Conservation (phyloP, 179 eudicot species). For the Gypsophila paniculata region DNA sequence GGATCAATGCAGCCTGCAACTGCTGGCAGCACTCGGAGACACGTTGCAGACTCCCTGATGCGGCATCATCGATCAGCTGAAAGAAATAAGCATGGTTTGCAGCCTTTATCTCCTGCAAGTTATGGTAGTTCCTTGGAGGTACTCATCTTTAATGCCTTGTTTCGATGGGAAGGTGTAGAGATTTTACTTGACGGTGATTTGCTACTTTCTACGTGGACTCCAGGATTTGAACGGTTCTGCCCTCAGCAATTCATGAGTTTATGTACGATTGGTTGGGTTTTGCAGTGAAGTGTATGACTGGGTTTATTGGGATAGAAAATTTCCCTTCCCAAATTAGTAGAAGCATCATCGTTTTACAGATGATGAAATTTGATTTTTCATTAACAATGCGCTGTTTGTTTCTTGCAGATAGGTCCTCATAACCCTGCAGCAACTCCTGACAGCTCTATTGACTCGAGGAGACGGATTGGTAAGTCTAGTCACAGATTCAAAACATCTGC, state of each 20-base stretch:
- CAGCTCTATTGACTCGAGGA: slow-evolving; percentile 68
- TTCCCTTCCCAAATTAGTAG: neutral
- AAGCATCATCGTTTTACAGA: neutral
- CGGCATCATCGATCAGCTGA: slow-evolving; percentile 61
- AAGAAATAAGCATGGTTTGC: slow-evolving; percentile 51
- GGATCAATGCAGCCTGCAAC: slow-evolving; percentile 52
- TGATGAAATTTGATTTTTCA: neutral
- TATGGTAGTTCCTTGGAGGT: slow-evolving; percentile 95
- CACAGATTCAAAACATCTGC: slow-evolving; percentile 83
- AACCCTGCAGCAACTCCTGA: slow-evolving; percentile 66
- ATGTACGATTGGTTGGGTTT: neutral
- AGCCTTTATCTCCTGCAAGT: slow-evolving; percentile 80
- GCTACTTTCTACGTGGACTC: too few species aligned
- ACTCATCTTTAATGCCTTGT: neutral
- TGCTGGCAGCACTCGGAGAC: slow-evolving; percentile 67
- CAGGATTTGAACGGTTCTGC: too few species aligned
- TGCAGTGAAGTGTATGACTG: neutral
- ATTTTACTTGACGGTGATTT: too few species aligned
- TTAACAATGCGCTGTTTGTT: neutral
- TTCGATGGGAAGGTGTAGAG: too few species aligned
- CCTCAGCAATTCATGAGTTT: neutral
- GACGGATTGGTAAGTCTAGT: slow-evolving; percentile 52
- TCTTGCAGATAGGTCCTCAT: slow-evolving; percentile 61
- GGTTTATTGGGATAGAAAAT: neutral
- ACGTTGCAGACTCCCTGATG: slow-evolving; percentile 68